phyloP scores from a whole-genome alignment of 345 rosid species.

The Ceriops decandra region DNA sequence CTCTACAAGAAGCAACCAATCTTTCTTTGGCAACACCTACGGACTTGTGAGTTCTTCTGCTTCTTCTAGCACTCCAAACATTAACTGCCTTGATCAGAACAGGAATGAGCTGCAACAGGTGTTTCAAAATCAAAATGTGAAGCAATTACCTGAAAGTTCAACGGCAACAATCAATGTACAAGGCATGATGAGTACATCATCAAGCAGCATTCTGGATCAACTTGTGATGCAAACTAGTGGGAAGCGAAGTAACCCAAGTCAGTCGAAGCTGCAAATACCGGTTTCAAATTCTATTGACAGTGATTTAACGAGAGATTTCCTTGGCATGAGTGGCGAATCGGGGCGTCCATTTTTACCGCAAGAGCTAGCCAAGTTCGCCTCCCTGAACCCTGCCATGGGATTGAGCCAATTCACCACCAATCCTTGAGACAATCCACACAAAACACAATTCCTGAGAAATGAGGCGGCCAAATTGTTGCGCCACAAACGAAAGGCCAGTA shows the following conservation, averaged over 20 bases:
- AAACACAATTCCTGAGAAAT: neutral
- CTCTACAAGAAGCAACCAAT: constrained; percentile 67
- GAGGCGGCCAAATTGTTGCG: neutral
- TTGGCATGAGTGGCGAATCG: constrained; percentile 59
- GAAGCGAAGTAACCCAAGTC: constrained; percentile 20
- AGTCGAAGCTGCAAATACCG: constrained; percentile 21
- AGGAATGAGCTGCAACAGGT: constrained; percentile 33
- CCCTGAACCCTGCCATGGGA: constrained; percentile 52
- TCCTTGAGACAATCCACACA: neutral
- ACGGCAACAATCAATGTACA: constrained; percentile 13
- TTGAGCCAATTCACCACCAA: constrained; percentile 43
- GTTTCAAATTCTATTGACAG: constrained; percentile 41
- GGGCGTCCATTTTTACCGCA: constrained; percentile 50
- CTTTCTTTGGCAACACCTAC: constrained; percentile 39
- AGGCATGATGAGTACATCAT: constrained; percentile 21
- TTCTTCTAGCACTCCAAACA: constrained; percentile 32
- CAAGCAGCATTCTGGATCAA: constrained; percentile 25
- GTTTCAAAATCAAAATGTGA: constrained; percentile 26
- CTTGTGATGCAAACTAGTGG: constrained; percentile 32
- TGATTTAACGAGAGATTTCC: constrained; percentile 70
- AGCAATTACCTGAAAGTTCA: constrained; percentile 27
- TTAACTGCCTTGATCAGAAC: constrained; percentile 20
- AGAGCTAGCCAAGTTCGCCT: constrained; percentile 71
- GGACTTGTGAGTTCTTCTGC: constrained; percentile 48
- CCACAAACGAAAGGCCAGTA: neutral